Percentiles rank a stretch among this genome's conserved stretches.
These are phyloP conservation scores for Triticum aestivum DNA, from an alignment of 176 grass and related monocot genomes.

Conservation along the genomic window IWGSC_CS_RefSeq_v2.1 NC_057797.1:74092670-74093169, in stretches of 20 bases:
- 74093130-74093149: not conserved
- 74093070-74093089: not conserved
- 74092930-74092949: too few species aligned
- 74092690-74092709: not conserved
- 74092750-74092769: constrained; percentile 1
- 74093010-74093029: not conserved
- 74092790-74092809: too few species aligned
- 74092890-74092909: too few species aligned
- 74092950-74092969: not conserved
- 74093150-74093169: not conserved
- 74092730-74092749: not conserved
- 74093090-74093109: not conserved
- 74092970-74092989: not conserved
- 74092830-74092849: too few species aligned
- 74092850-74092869: too few species aligned
- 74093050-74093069: not conserved
- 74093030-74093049: not conserved
- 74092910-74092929: too few species aligned
- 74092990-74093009: not conserved
- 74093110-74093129: not conserved
- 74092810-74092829: too few species aligned
- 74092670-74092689: not conserved
- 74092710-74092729: not conserved
- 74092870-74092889: too few species aligned
- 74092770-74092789: not conserved